Evolutionary conservation across 1,139 yeast genomes (phyloP).

Genomic region (Sugiyamaella sp.): DNA sequence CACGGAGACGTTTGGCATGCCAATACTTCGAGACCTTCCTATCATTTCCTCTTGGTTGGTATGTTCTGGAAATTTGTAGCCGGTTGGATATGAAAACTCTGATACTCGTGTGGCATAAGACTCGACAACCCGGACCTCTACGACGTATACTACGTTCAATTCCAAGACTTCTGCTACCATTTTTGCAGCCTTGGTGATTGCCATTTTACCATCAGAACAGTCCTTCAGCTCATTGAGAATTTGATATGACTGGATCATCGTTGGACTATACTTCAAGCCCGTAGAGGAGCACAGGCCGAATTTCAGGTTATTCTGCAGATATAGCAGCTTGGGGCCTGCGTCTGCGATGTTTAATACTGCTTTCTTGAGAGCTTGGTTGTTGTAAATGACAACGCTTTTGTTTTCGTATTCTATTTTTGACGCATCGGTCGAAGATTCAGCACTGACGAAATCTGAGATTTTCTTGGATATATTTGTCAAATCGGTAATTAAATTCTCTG

Average conservation of each 20-base stretch:
- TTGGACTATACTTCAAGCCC: slow-evolving; percentile 29
- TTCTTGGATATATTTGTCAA: slow-evolving; percentile 49
- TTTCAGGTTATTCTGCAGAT: slow-evolving; percentile 22
- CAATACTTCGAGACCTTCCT: background rate
- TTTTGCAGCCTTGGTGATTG: slow-evolving; percentile 44
- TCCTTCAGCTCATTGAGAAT: slow-evolving; percentile 49
- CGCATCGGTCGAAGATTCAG: slow-evolving; percentile 27
- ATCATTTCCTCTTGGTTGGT: slow-evolving; percentile 3
- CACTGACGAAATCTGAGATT: slow-evolving; percentile 50
- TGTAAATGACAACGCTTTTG: background rate
- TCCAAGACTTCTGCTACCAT: slow-evolving; percentile 47
- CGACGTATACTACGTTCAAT: slow-evolving; percentile 56
- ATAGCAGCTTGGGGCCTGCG: slow-evolving; percentile 20
- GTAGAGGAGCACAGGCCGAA: slow-evolving; percentile 27
- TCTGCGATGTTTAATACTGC: background rate
- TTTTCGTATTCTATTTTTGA: slow-evolving; percentile 29
- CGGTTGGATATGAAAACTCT: slow-evolving; percentile 13
- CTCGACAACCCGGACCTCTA: slow-evolving; percentile 53
- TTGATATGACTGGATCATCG: slow-evolving; percentile 36
- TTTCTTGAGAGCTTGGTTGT: background rate
- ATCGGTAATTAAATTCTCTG: slow-evolving; percentile 42
- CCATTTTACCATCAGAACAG: slow-evolving; percentile 44
- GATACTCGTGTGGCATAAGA: slow-evolving; percentile 13
- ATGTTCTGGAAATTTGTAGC: slow-evolving; percentile 5
- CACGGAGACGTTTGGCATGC: slow-evolving; percentile 8